Evolutionary conservation across 148 eudicot genomes (phyloP).

Genomic region (Rhododendron griersonianum): DNA sequence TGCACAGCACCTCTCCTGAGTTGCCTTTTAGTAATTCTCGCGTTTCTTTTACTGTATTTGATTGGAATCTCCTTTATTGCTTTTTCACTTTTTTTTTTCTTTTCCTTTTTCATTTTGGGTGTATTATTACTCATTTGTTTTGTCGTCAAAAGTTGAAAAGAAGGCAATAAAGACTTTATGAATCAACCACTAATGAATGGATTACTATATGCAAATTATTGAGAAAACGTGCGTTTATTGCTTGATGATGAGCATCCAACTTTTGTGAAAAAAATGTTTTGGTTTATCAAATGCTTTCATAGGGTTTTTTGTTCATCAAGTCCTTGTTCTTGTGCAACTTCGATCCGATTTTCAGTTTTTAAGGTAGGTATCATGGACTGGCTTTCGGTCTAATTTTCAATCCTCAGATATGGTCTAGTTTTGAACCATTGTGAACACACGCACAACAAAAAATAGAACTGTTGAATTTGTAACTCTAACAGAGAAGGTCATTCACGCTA

Average conservation of each 20-base stretch:
- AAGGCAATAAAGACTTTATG: background rate
- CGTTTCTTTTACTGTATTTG: background rate
- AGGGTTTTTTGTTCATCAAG: background rate
- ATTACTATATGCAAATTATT: background rate
- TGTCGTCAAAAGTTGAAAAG: background rate
- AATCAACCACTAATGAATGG: background rate
- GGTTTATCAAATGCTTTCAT: background rate
- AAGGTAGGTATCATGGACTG: background rate
- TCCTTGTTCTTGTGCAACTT: background rate
- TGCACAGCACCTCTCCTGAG: too few relatives aligned
- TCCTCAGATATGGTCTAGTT: background rate
- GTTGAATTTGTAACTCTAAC: background rate
- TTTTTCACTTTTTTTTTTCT: background rate
- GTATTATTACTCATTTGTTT: background rate
- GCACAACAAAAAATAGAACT: background rate
- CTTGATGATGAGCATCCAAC: background rate
- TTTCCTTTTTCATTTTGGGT: background rate
- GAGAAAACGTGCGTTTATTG: background rate
- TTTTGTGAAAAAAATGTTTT: background rate
- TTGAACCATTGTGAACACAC: background rate
- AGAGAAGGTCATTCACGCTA: background rate
- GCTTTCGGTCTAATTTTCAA: background rate
- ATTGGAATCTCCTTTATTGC: background rate
- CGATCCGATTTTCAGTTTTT: background rate
- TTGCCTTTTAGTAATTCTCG: background rate